These are phyloP conservation scores for Suillus cothurnatus DNA, from an alignment of 768 basidiomycete species.

Conservation along the genomic window DNA sequence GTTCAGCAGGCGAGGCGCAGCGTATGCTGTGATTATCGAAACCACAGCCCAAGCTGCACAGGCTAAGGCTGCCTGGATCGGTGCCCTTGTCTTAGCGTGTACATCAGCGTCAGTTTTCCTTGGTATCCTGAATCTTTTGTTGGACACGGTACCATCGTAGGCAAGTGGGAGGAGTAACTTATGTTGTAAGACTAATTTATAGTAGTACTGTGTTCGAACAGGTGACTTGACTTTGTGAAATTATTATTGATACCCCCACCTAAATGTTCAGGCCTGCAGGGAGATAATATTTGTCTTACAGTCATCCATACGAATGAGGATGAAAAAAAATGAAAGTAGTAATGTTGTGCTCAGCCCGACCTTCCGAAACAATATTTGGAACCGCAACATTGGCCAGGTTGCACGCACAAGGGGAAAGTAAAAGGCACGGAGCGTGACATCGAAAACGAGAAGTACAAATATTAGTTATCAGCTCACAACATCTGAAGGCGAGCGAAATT, in stretches of 20 bases:
- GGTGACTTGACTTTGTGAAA: not conserved
- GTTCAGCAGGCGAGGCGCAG: conserved; percentile 12
- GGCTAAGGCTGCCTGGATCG: conserved; percentile 39
- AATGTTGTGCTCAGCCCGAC: not conserved
- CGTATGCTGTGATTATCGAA: not conserved
- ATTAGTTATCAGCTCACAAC: too few species aligned
- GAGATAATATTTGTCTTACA: not conserved
- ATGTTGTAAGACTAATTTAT: not conserved
- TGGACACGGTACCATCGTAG: conserved; percentile 17
- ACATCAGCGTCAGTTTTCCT: conserved; percentile 27
- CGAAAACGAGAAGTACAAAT: too few species aligned
- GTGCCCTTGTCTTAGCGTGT: conserved; percentile 35
- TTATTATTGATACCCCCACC: not conserved
- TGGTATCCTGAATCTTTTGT: conserved; percentile 29
- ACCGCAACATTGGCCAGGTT: not conserved
- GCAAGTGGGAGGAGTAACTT: conserved; percentile 4
- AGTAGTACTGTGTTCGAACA: not conserved
- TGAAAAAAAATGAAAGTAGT: not conserved
- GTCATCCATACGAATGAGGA: not conserved
- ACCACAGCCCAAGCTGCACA: conserved; percentile 16
- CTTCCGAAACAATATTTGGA: not conserved
- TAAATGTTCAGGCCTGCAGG: not conserved
- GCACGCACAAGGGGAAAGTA: too few species aligned
- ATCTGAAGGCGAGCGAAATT: too few species aligned
- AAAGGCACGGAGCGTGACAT: too few species aligned